These are phyloP conservation scores for Diaporthe longicolla DNA, from an alignment of 2,329 filamentous ascomycete genomes.

Conservation along the genomic window DNA sequence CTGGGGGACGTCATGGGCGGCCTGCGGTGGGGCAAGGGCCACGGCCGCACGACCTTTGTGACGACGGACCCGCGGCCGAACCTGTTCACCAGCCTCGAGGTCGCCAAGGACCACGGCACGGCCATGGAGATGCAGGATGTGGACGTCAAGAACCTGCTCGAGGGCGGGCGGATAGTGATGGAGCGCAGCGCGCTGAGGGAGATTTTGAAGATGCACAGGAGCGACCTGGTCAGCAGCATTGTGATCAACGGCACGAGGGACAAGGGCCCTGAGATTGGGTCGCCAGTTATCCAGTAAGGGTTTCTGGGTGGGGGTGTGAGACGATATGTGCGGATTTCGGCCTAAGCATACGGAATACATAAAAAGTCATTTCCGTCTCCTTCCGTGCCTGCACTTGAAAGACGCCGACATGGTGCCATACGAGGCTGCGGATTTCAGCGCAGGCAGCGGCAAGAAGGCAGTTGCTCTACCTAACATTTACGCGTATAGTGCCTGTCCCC, in stretches of 20 bases:
- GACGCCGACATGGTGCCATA: not conserved
- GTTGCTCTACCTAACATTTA: not conserved
- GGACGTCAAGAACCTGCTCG: slow-evolving; percentile 94
- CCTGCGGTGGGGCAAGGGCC: slow-evolving; percentile 77
- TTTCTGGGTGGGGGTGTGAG: not conserved
- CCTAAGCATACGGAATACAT: not conserved
- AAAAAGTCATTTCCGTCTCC: not conserved
- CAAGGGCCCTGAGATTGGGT: slow-evolving; percentile 53
- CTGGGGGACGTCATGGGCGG: slow-evolving; percentile 77
- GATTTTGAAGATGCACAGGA: slow-evolving; percentile 81
- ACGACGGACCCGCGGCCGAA: slow-evolving; percentile 72
- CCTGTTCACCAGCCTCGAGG: slow-evolving; percentile 76
- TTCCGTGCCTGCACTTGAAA: not conserved
- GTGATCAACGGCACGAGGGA: slow-evolving; percentile 58
- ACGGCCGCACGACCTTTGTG: slow-evolving; percentile 82
- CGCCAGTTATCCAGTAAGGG: slow-evolving; percentile 53
- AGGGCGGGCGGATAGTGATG: slow-evolving; percentile 87
- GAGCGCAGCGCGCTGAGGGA: slow-evolving; percentile 84
- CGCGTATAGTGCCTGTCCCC: not conserved
- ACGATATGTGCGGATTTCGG: not conserved
- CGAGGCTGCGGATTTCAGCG: not conserved
- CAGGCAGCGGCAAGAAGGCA: not conserved
- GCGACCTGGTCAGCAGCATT: slow-evolving; percentile 70
- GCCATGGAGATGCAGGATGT: slow-evolving; percentile 82
- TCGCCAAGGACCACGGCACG: slow-evolving; percentile 75